Base-by-base conservation (phyloP, 1,139 yeast species). In the Geotrichum restrictum region DNA sequence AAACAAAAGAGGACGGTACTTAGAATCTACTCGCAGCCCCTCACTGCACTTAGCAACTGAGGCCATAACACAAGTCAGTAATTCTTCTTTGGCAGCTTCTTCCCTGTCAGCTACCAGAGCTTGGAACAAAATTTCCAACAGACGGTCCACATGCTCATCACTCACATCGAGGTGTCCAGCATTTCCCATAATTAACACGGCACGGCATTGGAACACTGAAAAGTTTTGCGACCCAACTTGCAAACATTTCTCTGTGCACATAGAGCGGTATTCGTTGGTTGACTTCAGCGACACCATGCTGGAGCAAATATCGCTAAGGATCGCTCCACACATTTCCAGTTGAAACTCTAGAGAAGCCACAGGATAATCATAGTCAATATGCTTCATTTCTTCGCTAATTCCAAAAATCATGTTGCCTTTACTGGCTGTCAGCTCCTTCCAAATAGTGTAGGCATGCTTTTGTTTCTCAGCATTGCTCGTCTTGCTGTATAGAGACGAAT, bases 151-250 rank as follows among this genome's bases (percentile, higher is more conserved):
- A 14, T 85, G 72, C 4, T 76, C 73, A 62, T 83, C 88, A 49
- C 79, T 78, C 16, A 85, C 78, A 33, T 89, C 89, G 18, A 74
- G 69, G 58, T 79, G 81, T 0, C 88, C 78, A 43, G 88, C 67
- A 44, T 85, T 81, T 37, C 96, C 95, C 31, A 86, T 75, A 5
- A 87, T 77, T 59, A 88, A 73, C 53, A 86, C 72, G 0, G 94
- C 88, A 52, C 95, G 74, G 7, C 82, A 80, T 63, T 88, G 91
- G 53, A 88, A 74, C 24, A 83, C 77, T 0, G 91, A 81, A 32
- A 76, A 75, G 13, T 72, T 69, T 45, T 77, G 74, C 60, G 59
- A 83, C 0, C 89, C 86, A 19, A 85, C 78, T 73, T 1, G 85
- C 80, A 61, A 81, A 78, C 31, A 85, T 75, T 57, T 81, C 76